Base-by-base conservation (phyloP, 2,329 filamentous ascomycete species). In the Proliferodiscus dingleyae region DNA sequence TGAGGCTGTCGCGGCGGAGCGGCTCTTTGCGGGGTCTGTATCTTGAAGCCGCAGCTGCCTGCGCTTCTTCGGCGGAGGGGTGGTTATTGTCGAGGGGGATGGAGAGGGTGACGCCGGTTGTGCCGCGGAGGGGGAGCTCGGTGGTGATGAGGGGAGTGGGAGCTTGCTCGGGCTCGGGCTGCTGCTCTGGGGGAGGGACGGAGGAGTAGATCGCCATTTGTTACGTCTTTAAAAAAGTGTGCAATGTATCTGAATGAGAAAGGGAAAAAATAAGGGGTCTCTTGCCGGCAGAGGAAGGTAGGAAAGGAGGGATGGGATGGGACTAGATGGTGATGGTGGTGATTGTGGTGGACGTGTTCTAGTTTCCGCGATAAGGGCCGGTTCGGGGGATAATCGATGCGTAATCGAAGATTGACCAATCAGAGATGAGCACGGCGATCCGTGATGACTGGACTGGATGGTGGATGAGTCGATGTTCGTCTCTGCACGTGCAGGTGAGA, bases 61-160 rank as follows among this genome's bases (percentile, higher is more conserved):
- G 61, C 9, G 32, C 32, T 8, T 37, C 40, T 19, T 32, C 22
- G n/a, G 24, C 32, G 5, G 45, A 43, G 8, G 65, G 61, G 41
- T 51, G 52, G 54, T 80, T 78, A n/a, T n/a, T n/a, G 64, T 94
- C 87, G 43, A 95, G 78, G 2, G 87, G 83, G 54, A 95, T 93
- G 39, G 82, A 74, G 43, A 95, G 74, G 4, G 81, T 74, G 22
- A 77, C 74, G n/a, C n/a, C 37, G 78, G 78, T 43, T 81, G 81
- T 39, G 74, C 72, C n/a, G 75, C 73, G 21, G 71, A 60, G 8
- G 78, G 71, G 1, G 78, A 74, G 33, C 83, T 67, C 59, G 68
- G 74, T 36, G 77, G 73, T 36, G 72, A 75, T 57, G 75, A 68
- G 29, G 16, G 13, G 11, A 15, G 43, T n/a, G 16, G 56, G 45